Base-by-base conservation (phyloP, 1,284 basidiomycete genomes). In the Pseudozyma hubeiensis region DNA sequence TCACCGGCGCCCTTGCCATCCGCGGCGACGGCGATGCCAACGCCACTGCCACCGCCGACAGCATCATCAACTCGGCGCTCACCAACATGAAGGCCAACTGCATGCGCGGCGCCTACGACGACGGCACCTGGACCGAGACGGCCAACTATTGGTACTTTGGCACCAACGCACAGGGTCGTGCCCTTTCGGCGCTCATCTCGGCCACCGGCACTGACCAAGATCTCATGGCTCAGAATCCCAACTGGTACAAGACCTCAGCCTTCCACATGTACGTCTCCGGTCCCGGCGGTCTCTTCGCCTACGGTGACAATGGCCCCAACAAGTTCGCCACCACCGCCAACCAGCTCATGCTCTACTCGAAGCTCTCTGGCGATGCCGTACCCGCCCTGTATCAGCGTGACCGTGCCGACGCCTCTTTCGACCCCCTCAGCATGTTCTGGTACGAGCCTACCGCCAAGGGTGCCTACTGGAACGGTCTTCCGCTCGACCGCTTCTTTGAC, bases 351-450 rank as follows among this genome's bases (percentile, higher is more conserved):
- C 62, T 80, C 29, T 84, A 78, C 64, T 74, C 66, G 45, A 75
- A 66, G 60, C 71, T 75, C 31, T 45, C 63, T 4, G 64, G 76
- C 53, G 75, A 84, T 64, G 92, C 96, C 11, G 85, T 87, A 76
- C 96, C 91, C 85, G 87, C 90, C 14, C 89, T 99, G 54, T 94
- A 91, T 89, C 96, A 99, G 86, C 92, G 96, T 66, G 96, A 99
- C 84, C 92, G 92, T 78, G 87, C 87, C 56, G 80, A 81, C 37
- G 95, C 98, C 81, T 91, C 93, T 1, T 73, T 72, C 9, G 96
- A 99, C 74, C 96, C 96, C 0, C 93, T 91, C 89, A 90, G 90
- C 81, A 95, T 99, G 93, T 96, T 99, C 88, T 99, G 94, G 93
- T 99, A 98, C 85, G 88, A 97, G 84, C 90, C 94, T 11, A 87